A percentile compares a stretch with the other conserved stretches of the same genome.
Conservation (phyloP, 2,329 filamentous ascomycete genomes). For the Cercospora brassicicola region DNA sequence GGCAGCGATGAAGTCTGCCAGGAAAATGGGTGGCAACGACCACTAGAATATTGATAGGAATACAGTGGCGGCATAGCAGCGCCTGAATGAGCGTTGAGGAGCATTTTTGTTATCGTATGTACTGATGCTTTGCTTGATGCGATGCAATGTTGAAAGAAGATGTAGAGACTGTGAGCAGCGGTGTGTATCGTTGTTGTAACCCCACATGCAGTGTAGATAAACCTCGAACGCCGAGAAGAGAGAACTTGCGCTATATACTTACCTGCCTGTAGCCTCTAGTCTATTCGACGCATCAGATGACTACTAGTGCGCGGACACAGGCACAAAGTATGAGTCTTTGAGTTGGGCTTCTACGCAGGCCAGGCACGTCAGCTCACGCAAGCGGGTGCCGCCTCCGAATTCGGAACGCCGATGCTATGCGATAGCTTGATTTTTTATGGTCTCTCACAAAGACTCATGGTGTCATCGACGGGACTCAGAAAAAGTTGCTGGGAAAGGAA, state of each 20-base stretch:
- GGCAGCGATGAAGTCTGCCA: not conserved
- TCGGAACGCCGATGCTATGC: conserved; percentile 1
- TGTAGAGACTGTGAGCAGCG: not conserved
- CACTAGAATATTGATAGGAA: not conserved
- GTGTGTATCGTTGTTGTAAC: not conserved
- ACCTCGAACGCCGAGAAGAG: not conserved
- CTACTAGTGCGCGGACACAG: not conserved
- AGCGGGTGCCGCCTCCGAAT: not conserved
- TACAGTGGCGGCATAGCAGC: not conserved
- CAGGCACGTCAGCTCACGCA: not conserved
- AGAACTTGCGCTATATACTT: not conserved
- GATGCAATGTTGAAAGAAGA: not conserved
- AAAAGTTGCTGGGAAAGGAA: not conserved
- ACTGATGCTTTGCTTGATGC: not conserved
- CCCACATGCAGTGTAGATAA: not conserved
- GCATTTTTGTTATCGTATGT: not conserved
- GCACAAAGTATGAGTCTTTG: conserved; percentile 8
- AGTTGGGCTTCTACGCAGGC: not conserved
- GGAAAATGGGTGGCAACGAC: not conserved
- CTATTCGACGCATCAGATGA: conserved; percentile 11
- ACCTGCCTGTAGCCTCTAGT: not conserved
- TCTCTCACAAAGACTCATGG: conserved; percentile 4
- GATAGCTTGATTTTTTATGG: not conserved
- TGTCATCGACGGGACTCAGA: not conserved
- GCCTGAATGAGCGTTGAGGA: not conserved